Conservation (phyloP, 2,329 filamentous ascomycete genomes). For the Aspergillus carbonarius region DNA sequence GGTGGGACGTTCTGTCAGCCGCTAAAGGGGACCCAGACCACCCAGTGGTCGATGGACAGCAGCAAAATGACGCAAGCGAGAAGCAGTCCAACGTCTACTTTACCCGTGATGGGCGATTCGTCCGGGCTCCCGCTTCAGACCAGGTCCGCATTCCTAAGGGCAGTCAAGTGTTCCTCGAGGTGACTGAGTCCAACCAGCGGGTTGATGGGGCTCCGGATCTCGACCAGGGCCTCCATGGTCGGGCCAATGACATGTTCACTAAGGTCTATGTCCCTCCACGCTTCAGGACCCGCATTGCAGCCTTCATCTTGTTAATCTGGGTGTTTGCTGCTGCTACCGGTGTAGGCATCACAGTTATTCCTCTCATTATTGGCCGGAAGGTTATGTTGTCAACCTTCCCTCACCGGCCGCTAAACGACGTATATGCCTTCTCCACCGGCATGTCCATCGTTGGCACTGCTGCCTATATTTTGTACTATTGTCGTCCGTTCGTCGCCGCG, state of each 20-base stretch:
- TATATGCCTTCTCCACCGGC: conserved; percentile 92
- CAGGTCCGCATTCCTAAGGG: conserved; percentile 92
- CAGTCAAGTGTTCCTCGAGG: conserved; percentile 73
- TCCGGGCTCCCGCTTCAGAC: conserved; percentile 90
- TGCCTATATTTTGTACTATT: conserved; percentile 61
- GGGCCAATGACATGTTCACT: conserved; percentile 62
- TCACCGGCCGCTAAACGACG: conserved; percentile 77
- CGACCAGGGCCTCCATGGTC: conserved; percentile 59
- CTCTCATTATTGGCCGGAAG: conserved; percentile 77
- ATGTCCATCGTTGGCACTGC: conserved; percentile 74
- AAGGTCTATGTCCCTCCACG: conserved; percentile 79
- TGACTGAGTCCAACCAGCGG: conserved; percentile 65
- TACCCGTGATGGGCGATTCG: conserved; percentile 73
- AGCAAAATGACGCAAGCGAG: conserved; percentile 41
- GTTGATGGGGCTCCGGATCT: conserved; percentile 59
- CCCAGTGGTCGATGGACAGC: conserved; percentile 35
- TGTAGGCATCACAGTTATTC: conserved; percentile 79
- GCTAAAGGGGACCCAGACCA: conserved; percentile 40
- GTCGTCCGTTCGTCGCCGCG: conserved; percentile 22
- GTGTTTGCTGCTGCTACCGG: conserved; percentile 86
- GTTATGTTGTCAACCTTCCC: conserved; percentile 75
- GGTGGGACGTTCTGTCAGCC: conserved; percentile 45
- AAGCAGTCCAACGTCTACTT: conserved; percentile 51
- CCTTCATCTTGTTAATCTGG: conserved; percentile 91
- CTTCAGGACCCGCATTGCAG: conserved; percentile 75